Evolutionary conservation across 2,329 filamentous ascomycete species (phyloP).

Genomic region (Aureobasidium sp.): DNA sequence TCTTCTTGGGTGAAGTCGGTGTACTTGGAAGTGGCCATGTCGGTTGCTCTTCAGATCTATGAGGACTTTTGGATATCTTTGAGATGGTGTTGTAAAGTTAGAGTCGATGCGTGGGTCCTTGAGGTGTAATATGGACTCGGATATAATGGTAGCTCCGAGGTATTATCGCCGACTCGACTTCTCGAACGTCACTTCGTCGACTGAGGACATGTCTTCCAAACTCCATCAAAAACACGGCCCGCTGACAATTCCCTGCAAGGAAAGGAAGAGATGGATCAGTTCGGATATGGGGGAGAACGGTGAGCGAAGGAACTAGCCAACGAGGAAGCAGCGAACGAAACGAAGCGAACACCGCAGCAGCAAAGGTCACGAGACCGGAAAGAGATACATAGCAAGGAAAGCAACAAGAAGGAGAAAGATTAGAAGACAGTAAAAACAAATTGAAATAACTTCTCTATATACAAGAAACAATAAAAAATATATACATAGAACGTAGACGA

Average conservation of each 20-base stretch:
- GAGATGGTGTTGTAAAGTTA: neutral
- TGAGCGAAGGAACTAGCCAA: too few relatives aligned
- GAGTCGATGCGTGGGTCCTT: neutral
- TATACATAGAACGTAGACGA: slow-evolving; percentile 2
- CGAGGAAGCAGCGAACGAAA: too few relatives aligned
- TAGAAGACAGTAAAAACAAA: slow-evolving; percentile 3
- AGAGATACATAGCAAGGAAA: too few relatives aligned
- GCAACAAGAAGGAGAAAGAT: neutral
- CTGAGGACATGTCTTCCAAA: too few relatives aligned
- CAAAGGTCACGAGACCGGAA: too few relatives aligned
- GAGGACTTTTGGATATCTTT: too few relatives aligned
- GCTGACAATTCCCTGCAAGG: neutral
- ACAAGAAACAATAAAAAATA: neutral
- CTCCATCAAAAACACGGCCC: neutral
- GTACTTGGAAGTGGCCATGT: slow-evolving; percentile 22
- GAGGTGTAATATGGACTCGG: neutral
- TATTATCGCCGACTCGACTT: neutral
- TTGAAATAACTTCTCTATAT: slow-evolving; percentile 12
- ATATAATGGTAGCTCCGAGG: neutral
- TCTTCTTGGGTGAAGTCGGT: slow-evolving; percentile 33
- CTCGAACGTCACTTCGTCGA: neutral
- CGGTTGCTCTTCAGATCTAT: neutral
- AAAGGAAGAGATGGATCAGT: too few relatives aligned
- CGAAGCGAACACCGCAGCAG: too few relatives aligned
- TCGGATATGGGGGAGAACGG: too few relatives aligned